Base-by-base conservation (phyloP, 371 early-diverging fungal species). In the Haplosporangium sp. region DNA sequence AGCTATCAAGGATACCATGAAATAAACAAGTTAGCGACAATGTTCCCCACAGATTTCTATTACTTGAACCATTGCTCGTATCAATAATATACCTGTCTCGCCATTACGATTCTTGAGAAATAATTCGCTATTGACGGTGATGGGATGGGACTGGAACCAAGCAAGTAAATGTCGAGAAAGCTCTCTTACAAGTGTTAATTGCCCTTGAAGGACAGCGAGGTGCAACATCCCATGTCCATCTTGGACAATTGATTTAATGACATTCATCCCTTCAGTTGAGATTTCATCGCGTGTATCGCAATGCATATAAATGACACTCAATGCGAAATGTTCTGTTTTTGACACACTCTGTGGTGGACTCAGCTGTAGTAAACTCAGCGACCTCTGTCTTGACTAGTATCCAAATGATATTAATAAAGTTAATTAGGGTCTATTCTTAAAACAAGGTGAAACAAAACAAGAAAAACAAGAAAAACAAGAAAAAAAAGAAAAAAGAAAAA, bases 221-320 rank as follows among this genome's bases (percentile, higher is more conserved):
- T 74, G 71, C 3, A 79, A 20, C 65, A 79, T 71, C n/a, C 71
- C 71, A 34, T 74, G 79, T 27, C 79, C 79, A 8, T 74, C 71
- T 19, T 39, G 37, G 19, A 64, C 59, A 2, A 20, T 27, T 6
- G 20, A 2, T 42, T 47, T 34, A 8, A 79, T 17, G n/a, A 67
- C 19, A 2, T 74, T 58, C 61, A 79, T 50, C 2, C 74, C 67
- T 13, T 66, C 61, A 4, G 56, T 34, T 0, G 79, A 60, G 42
- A 79, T 63, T 15, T 47, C 35, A 17, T 72, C 71, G 39, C 42
- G 34, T 15, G 37, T 57, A 47, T 74, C 68, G 61, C 79, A 74
- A 17, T 74, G 65, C 79, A 79, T 79, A 47, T 79, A 79, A 1
- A 79, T 70, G 20, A 74, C 74, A 3, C 79, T 67, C 3, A 79